Evolutionary conservation across 805 yeast species (phyloP).

Genomic region (Candida xyloterini): DNA sequence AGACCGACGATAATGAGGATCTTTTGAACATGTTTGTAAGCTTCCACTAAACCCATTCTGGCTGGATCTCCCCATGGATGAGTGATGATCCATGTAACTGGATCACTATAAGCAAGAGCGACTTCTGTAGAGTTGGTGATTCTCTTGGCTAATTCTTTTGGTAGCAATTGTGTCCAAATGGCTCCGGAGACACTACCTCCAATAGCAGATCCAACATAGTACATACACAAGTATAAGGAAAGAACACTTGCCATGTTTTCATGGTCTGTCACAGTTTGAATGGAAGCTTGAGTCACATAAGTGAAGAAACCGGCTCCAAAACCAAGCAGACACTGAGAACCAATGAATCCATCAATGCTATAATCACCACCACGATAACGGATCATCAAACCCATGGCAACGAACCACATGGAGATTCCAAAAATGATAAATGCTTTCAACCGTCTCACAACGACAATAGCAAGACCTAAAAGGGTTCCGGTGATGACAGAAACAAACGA

Average conservation of each 20-base stretch:
- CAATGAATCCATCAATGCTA: slow-evolving; percentile 57
- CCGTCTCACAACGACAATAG: slow-evolving; percentile 47
- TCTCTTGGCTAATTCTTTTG: slow-evolving; percentile 38
- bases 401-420: slow-evolving; percentile 57
- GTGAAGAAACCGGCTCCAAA: slow-evolving; percentile 75
- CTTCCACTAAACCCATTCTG: slow-evolving; percentile 52
- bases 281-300: slow-evolving; percentile 58
- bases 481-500: slow-evolving; percentile 63
- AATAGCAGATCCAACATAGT: slow-evolving; percentile 61
- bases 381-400: slow-evolving; percentile 58
- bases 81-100: slow-evolving; percentile 44
- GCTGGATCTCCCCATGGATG: slow-evolving; percentile 64
- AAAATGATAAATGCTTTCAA: slow-evolving; percentile 58
- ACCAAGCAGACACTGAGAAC: slow-evolving; percentile 61
- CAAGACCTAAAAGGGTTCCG: slow-evolving; percentile 57
- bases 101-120: slow-evolving; percentile 47
- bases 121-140: slow-evolving; percentile 41
- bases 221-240: slow-evolving; percentile 54
- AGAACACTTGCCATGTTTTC: slow-evolving; percentile 62
- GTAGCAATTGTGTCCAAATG: slow-evolving; percentile 63
- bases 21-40: slow-evolving; percentile 60
- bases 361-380: slow-evolving; percentile 50
- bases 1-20: slow-evolving; percentile 54
- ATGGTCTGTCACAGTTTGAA: slow-evolving; percentile 57
- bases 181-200: slow-evolving; percentile 69